Base-by-base conservation (phyloP, 192 early-diverging fungal genomes). In the Podila horticola region DNA sequence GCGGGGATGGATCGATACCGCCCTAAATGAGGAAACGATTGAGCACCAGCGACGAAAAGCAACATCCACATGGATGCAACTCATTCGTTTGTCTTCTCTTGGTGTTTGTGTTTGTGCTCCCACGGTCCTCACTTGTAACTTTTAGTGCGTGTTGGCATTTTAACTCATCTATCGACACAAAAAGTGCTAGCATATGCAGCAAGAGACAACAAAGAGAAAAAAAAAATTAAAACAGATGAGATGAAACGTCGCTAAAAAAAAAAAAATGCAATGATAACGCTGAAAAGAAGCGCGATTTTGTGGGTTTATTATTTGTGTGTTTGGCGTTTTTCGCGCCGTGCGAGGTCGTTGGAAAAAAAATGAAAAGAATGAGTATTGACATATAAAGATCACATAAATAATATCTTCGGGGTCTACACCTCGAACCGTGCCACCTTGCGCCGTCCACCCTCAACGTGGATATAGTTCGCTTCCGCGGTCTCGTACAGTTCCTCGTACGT, bases 401-500 rank as follows among this genome's bases (percentile, higher is more conserved):
- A 24, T 1, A 5, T 19, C 15, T 57, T 19, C 20, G 5, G 1
- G 4, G 41, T 45, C 41, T 69, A 81, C 4, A 81, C 61, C n/a
- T 72, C 71, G 22, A 73, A 81, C 11, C 77, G 45, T 15, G 69
- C 66, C 4, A 69, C 58, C 26, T 73, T 81, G 10, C 77, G 60
- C 15, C 31, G 63, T 20, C 71, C 62, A 59, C 64, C 69, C 12
- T 81, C 77, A n/a, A 69, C 55, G 50, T 61, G 45, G 19, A 61
- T 31, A 55, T 69, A 72, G 24, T 62, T 69, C 29, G 59, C 30
- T 26, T 79, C 70, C 0, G 52, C 65, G 45, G 58, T 72, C 49
- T 81, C 77, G 15, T 65, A 81, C 57, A 81, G 48, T 20, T 81
- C 77, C 20, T 81, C 71, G 15, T 81, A 81, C 0, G 77, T 41